Evolutionary conservation across 176 grass and related monocot genomes (phyloP).

Genomic region (Pontederia crassipes): DNA sequence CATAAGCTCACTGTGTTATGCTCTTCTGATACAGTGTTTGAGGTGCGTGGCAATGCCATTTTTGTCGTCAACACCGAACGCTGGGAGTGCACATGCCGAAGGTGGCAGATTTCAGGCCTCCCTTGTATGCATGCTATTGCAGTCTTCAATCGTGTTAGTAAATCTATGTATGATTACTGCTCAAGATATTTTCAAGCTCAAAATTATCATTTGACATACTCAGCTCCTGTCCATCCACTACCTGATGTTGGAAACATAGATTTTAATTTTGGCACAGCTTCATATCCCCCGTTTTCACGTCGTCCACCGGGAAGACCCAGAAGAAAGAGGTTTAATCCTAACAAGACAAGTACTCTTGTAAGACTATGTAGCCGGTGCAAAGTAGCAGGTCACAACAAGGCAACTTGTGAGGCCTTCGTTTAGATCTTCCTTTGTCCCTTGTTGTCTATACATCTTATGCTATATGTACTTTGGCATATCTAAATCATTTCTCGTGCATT

Average conservation of each 20-base stretch:
- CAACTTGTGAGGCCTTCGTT: slow-evolving; percentile 75
- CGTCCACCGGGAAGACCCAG: slow-evolving; percentile 65
- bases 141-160: slow-evolving; percentile 57
- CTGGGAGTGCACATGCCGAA: slow-evolving; percentile 83
- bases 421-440: neutral
- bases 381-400: slow-evolving; percentile 79
- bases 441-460: neutral
- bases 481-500: too few relatives aligned
- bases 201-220: slow-evolving; percentile 67
- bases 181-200: slow-evolving; percentile 65
- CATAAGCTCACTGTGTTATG: slow-evolving; percentile 72
- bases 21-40: slow-evolving; percentile 90
- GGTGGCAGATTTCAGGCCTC: slow-evolving; percentile 87
- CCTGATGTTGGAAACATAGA: slow-evolving; percentile 80
- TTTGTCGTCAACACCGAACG: slow-evolving; percentile 77
- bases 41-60: slow-evolving; percentile 77
- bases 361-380: slow-evolving; percentile 94
- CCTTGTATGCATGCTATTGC: slow-evolving; percentile 90
- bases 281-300: slow-evolving; percentile 57
- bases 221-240: slow-evolving; percentile 55
- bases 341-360: slow-evolving; percentile 46
- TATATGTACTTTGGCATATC: too few relatives aligned
- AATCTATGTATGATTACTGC: slow-evolving; percentile 68
- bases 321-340: slow-evolving; percentile 78
- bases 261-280: slow-evolving; percentile 47